Evolutionary conservation across 306 rosid genomes (phyloP), one percentile per base, ranked within the genome.

Genomic region (Senna siamea): DNA sequence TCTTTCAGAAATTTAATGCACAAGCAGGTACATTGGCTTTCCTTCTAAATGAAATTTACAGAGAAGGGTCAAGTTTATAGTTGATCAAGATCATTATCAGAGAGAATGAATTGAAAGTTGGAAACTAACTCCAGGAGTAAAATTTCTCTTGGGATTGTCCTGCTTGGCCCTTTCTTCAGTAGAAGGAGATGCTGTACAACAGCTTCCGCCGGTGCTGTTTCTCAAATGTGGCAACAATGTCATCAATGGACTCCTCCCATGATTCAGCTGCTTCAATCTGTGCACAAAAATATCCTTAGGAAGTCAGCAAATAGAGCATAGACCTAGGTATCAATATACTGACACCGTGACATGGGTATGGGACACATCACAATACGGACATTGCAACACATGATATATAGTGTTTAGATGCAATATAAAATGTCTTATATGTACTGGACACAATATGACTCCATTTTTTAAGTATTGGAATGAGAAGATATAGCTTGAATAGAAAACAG

Each of bases 161-260:
- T 5, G 52, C 69, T 32, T 17, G 19, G 46, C 48, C 3, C 13
- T n/a, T 30, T 60, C 44, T 80, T 87, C 65, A 94, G 87, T 88
- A 94, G 82, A 86, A 91, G 72, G 98, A 94, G 80, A 89, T 55
- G 69, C 86, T 89, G 66, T 88, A 94, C 79, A 88, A 30, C 71
- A 94, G 77, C 80, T 91, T 94, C 63, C 97, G 86, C 65, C 96
- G 81, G 37, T 88, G 86, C 64, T 84, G 89, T 55, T 90, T 88
- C 89, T 94, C 98, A 68, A 94, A 94, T 70, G 73, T 79, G 44
- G 76, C 23, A 62, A 92, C 44, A 22, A 94, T 75, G 58, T 85
- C 93, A 65, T 94, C 99, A 38, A 94, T 86, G 6, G 96, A 83
- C 62, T 92, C 99, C 87, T 94, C 98, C 99, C 99, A 92, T 56